Percentiles rank a stretch among this genome's conserved stretches.
Conservation (phyloP, 768 basidiomycete species). For the Tulasnella sp. region DNA sequence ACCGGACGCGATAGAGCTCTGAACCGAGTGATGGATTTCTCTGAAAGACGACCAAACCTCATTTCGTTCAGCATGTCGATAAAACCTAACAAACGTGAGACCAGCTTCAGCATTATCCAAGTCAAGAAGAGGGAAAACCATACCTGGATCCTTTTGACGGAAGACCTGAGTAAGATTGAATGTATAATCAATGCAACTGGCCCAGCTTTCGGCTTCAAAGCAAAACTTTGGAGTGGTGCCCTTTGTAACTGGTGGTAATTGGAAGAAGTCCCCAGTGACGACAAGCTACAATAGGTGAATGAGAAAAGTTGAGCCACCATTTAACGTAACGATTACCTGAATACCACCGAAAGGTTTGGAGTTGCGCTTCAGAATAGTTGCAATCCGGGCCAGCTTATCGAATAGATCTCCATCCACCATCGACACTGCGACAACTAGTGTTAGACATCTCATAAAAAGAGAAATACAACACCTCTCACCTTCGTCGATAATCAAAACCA, state of each 20-base stretch:
- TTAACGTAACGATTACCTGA: constrained; percentile 38
- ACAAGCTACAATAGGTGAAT: constrained; percentile 47
- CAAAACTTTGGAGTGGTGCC: constrained; percentile 56
- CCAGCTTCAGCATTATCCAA: constrained; percentile 1
- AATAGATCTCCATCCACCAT: constrained; percentile 94
- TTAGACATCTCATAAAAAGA: background rate
- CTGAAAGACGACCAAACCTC: constrained; percentile 70
- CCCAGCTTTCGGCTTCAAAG: constrained; percentile 80
- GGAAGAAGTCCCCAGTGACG: constrained; percentile 96
- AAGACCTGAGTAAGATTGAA: constrained; percentile 95
- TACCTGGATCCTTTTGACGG: constrained; percentile 83
- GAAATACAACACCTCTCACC: constrained; percentile 23
- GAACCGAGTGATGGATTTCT: constrained; percentile 57
- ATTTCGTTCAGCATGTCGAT: constrained; percentile 97
- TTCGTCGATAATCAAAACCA: constrained; percentile 46
- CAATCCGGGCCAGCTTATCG: constrained; percentile 75
- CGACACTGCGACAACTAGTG: constrained; percentile 48
- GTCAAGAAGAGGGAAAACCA: constrained; percentile 20
- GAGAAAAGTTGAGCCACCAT: background rate
- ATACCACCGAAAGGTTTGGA: constrained; percentile 83
- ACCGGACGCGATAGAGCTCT: constrained; percentile 55
- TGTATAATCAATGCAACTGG: constrained; percentile 54
- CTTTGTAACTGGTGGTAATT: constrained; percentile 83
- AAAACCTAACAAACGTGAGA: constrained; percentile 43
- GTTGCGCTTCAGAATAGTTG: constrained; percentile 45